Evolutionary conservation across 2,329 filamentous ascomycete genomes (phyloP).

Genomic region (Incumbomyces delicatus): DNA sequence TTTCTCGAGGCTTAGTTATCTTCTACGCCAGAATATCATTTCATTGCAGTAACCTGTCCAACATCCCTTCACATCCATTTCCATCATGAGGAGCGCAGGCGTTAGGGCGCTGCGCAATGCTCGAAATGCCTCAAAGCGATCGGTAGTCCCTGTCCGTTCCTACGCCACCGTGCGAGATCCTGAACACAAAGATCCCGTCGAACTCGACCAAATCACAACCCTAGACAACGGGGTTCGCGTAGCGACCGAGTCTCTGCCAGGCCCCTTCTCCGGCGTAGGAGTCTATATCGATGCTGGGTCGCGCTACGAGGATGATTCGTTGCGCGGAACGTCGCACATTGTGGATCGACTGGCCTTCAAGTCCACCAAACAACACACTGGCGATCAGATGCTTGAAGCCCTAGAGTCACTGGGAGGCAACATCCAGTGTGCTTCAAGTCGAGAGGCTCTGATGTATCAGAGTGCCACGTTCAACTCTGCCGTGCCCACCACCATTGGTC

Average conservation of each 20-base stretch:
- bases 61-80: neutral
- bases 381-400: conserved; percentile 77
- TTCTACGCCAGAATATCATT: too few species aligned
- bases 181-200: conserved; percentile 55
- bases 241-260: conserved; percentile 86
- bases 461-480: conserved; percentile 93
- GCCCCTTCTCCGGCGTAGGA: conserved; percentile 88
- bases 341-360: conserved; percentile 96
- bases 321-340: conserved; percentile 89
- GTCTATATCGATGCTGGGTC: conserved; percentile 95
- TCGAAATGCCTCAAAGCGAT: conserved; percentile 7
- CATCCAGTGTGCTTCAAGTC: conserved; percentile 89
- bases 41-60: too few species aligned
- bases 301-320: conserved; percentile 74
- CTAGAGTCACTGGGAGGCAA: conserved; percentile 87
- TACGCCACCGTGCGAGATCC: conserved; percentile 19
- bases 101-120: conserved; percentile 16
- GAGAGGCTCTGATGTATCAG: conserved; percentile 98
- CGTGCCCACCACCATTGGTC: conserved; percentile 67
- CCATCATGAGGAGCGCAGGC: conserved; percentile 17
- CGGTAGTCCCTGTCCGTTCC: conserved; percentile 10
- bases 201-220: conserved; percentile 78
- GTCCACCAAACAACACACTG: conserved; percentile 59
- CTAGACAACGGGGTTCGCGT: conserved; percentile 89
- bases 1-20: too few species aligned